Evolutionary conservation across 176 grass and related monocot species (phyloP), one percentile per base, ranked within the genome.

Genomic region (Saccharum officinarum): DNA sequence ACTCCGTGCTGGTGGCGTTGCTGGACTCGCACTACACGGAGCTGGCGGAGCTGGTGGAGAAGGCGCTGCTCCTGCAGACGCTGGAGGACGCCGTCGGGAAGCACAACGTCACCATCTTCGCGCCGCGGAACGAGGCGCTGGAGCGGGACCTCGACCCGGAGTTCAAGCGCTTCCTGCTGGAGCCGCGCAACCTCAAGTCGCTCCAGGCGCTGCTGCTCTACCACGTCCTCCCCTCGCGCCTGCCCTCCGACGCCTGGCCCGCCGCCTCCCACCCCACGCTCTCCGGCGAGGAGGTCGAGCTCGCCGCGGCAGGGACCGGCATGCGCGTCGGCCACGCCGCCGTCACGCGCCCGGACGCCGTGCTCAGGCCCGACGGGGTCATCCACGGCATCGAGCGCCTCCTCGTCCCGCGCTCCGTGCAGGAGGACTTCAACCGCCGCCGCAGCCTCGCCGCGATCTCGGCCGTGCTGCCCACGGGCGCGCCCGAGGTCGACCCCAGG

Each of bases 311-410:
- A 38, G 67, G 18, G 10, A 20, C 13, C 1, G 25, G 18, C 4
- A 86, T 88, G 47, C 65, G 76, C 11, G 90, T 92, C 12, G 71
- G 85, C 15, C 55, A 28, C 39, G 81, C 90, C 20, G 80, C 90
- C 31, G 85, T 98, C 37, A 80, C 92, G 10, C 85, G 88, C 31
- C 89, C 92, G 3, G 88, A 98, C 62, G 95, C 84, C 0, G 87
- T 98, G 31, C 61, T 93, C 54, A 34, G 95, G 0, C 88, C 91
- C 0, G 92, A 98, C 26, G 95, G 95, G 1, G 95, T 98, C 20
- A 98, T 98, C 91, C 95, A 98, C 69, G 95, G 95, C 20, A 90
- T 98, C 76, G 91, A 95, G 87, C 91, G 83, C 70, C 92, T 98
- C 55, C 89, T 98, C 6, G 89, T 98, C 26, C 92, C 95, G 8